phyloP scores from a whole-genome alignment of 2,329 filamentous ascomycete genomes.

The Pseudogymnoascus sp. region DNA sequence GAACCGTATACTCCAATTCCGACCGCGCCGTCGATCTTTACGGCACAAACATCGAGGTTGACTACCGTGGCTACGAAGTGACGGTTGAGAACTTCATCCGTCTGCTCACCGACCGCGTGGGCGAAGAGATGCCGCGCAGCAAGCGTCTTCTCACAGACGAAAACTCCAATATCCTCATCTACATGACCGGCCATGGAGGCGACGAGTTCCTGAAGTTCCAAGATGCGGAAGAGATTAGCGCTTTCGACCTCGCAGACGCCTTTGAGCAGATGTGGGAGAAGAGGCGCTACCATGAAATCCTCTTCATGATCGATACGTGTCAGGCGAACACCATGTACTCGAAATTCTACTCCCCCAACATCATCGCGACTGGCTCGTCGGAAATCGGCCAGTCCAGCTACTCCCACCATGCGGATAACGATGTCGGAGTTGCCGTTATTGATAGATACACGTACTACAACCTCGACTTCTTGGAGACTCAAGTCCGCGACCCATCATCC shows the following conservation, averaged over 20 bases:
- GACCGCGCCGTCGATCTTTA: constrained; percentile 93
- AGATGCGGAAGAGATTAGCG: constrained; percentile 93
- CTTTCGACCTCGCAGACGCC: constrained; percentile 90
- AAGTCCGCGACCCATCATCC: constrained; percentile 75
- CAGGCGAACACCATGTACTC: constrained; percentile 99
- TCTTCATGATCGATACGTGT: constrained; percentile 99
- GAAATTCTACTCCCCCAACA: constrained; percentile 96
- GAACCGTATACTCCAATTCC: constrained; percentile 96
- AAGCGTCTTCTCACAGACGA: constrained; percentile 93
- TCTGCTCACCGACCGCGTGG: constrained; percentile 85
- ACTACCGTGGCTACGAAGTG: constrained; percentile 96
- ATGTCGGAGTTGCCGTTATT: constrained; percentile 95
- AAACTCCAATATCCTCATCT: constrained; percentile 91
- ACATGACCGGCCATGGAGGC: constrained; percentile 98
- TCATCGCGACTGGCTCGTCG: constrained; percentile 93
- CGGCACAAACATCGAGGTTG: constrained; percentile 97
- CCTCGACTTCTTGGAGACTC: constrained; percentile 87
- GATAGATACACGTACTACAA: constrained; percentile 99
- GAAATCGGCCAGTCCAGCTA: constrained; percentile 95
- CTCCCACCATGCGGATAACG: constrained; percentile 95
- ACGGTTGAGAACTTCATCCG: constrained; percentile 99
- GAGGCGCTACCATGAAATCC: constrained; percentile 94
- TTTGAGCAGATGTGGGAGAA: constrained; percentile 99
- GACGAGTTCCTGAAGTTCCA: constrained; percentile 99
- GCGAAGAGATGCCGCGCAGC: constrained; percentile 87